A percentile compares a stretch with the other conserved stretches of the same genome.
phyloP scores from a whole-genome alignment of 176 grass and related monocot species.

The Poa annua region DNA sequence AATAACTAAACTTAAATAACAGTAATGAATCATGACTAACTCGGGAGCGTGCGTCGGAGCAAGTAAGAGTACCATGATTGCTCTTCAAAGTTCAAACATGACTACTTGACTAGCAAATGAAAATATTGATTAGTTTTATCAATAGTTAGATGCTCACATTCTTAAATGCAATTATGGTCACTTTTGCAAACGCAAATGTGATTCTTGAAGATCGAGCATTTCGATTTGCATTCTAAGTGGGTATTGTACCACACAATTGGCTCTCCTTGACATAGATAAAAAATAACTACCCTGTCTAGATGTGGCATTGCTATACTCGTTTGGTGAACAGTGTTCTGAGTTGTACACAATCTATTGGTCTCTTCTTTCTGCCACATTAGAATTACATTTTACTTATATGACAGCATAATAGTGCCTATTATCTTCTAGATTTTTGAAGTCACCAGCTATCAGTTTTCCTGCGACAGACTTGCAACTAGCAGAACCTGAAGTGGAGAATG shows the following conservation, averaged over 20 bases:
- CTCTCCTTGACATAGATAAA: background rate
- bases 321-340: background rate
- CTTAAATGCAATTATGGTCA: background rate
- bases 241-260: background rate
- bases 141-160: background rate
- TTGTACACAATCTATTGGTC: background rate
- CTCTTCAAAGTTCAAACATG: background rate
- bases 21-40: background rate
- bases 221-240: background rate
- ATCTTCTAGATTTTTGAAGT: background rate
- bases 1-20: background rate
- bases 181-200: background rate
- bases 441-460: background rate
- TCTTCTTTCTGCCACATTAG: background rate
- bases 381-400: background rate
- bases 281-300: background rate
- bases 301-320: background rate
- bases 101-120: conserved; percentile 5
- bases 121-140: background rate
- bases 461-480: background rate
- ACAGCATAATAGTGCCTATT: background rate
- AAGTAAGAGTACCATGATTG: background rate
- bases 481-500: conserved; percentile 23
- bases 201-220: background rate
- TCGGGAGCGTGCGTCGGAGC: background rate